Conservation (phyloP, 1,284 basidiomycete genomes). For the Puccinia polysora region DNA sequence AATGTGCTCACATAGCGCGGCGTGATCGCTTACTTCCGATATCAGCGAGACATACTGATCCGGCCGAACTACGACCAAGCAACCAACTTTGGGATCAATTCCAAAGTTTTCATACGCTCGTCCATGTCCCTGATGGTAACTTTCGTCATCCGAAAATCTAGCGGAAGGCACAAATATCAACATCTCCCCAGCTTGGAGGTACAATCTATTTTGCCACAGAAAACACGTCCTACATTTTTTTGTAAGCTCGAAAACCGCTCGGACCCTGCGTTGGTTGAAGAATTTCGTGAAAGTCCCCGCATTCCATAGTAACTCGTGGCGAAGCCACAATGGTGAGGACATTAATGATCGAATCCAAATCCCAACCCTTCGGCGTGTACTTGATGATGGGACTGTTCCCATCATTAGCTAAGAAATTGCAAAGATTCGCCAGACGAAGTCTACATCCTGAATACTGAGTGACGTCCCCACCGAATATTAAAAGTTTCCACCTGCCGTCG, state of each 20-base stretch:
- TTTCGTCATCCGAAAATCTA: conserved; percentile 51
- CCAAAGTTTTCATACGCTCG: conserved; percentile 53
- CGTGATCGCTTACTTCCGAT: conserved; percentile 45
- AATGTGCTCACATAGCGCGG: conserved; percentile 43
- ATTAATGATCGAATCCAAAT: conserved; percentile 48
- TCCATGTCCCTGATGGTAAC: conserved; percentile 52
- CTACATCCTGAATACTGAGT: conserved; percentile 30
- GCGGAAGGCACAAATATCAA: conserved; percentile 45
- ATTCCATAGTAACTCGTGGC: conserved; percentile 45
- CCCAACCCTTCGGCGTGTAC: conserved; percentile 48
- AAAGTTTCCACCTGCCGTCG: conserved; percentile 44
- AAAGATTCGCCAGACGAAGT: conserved; percentile 19
- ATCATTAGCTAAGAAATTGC: conserved; percentile 12
- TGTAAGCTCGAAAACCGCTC: conserved; percentile 45
- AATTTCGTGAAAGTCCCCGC: conserved; percentile 45
- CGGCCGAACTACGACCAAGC: conserved; percentile 52
- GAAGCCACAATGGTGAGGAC: conserved; percentile 48
- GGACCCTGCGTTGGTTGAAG: conserved; percentile 46
- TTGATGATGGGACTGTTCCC: conserved; percentile 49
- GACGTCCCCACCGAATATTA: conserved; percentile 50
- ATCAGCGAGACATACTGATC: conserved; percentile 52
- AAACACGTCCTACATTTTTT: conserved; percentile 43
- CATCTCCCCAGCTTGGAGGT: background rate
- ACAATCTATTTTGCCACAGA: background rate
- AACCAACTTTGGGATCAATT: conserved; percentile 51